A percentile compares a stretch with the other conserved stretches of the same genome.
Conservation (phyloP, 441 rosid species). For the Isatis lusitanica region DNA sequence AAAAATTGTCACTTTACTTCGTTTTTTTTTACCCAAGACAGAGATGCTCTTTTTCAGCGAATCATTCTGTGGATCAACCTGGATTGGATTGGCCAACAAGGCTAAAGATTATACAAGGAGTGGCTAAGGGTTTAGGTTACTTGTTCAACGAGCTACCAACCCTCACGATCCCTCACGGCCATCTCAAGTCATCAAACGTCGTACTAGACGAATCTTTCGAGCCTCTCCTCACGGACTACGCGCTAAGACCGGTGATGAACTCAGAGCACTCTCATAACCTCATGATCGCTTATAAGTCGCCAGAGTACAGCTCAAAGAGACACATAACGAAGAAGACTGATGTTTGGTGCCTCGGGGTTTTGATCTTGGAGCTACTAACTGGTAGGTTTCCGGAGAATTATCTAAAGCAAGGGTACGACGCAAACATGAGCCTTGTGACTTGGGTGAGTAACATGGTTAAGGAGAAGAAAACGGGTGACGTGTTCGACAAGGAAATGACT, state of each 20-base stretch:
- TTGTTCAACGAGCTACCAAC: constrained; percentile 69
- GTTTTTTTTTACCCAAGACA: neutral
- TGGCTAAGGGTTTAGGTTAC: constrained; percentile 67
- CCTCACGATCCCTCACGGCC: constrained; percentile 75
- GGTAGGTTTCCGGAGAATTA: constrained; percentile 82
- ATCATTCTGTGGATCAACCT: constrained; percentile 49
- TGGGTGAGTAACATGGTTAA: constrained; percentile 75
- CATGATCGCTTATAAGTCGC: constrained; percentile 82
- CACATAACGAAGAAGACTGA: constrained; percentile 66
- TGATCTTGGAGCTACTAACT: constrained; percentile 71
- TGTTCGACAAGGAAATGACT: constrained; percentile 74
- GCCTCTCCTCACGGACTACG: constrained; percentile 73
- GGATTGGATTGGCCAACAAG: constrained; percentile 76
- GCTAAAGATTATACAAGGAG: constrained; percentile 71
- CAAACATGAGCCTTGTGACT: constrained; percentile 48
- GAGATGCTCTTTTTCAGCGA: constrained; percentile 48
- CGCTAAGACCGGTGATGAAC: constrained; percentile 71
- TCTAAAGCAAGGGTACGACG: constrained; percentile 51
- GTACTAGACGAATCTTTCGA: constrained; percentile 57
- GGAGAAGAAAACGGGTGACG: constrained; percentile 54
- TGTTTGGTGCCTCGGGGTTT: constrained; percentile 81
- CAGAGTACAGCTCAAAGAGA: constrained; percentile 56
- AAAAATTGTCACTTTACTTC: neutral
- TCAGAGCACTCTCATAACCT: constrained; percentile 60
- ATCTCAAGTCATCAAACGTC: constrained; percentile 91